Base-by-base conservation (phyloP, 2,329 filamentous ascomycete species). In the Onygenales sp. region DNA sequence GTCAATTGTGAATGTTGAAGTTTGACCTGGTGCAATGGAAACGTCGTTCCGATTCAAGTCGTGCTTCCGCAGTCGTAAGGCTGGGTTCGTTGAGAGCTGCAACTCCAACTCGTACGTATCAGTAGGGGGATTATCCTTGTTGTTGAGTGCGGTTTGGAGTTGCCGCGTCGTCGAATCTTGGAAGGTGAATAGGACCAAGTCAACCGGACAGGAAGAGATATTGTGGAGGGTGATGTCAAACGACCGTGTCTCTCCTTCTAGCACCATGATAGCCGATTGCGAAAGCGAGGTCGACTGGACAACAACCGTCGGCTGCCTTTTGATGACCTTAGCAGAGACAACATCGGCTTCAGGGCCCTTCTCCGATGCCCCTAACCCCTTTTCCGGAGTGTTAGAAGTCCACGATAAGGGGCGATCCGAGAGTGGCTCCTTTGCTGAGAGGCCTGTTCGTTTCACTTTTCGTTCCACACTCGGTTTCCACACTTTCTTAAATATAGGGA, bases 51-150 rank as follows among this genome's bases (percentile, higher is more conserved):
- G 53, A 66, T 73, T 58, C 21, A 56, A 51, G 8, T 57, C 71
- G 47, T 72, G 58, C 77, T 81, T 77, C 44, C 87, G 71, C 62
- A 74, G 80, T 43, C 66, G 69, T 49, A 79, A 68, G 31, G 88
- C 85, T 65, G 87, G 86, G 63, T 84, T 86, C 64, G 82, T 84
- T 55, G 86, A 82, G 44, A 94, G 74, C 55, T 91, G 86, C 49
- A 89, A 75, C 65, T 95, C 90, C 54, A 92, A 82, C 65, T 96
- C 91, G 65, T 95, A 91, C 5, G 93, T 72, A 63, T 95, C 90
- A 2, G 85, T 82, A 0, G 86, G 81, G 8, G 86, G 82, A 2
- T 91, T 81, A 61, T 94, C 87, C 63, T 88, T 86, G 62, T 84
- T 89, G 51, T 75, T 79, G 45, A 95, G 75, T 0, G 88, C 87